Base-by-base conservation (phyloP, 805 yeast genomes). In the Millerozyma miso region DNA sequence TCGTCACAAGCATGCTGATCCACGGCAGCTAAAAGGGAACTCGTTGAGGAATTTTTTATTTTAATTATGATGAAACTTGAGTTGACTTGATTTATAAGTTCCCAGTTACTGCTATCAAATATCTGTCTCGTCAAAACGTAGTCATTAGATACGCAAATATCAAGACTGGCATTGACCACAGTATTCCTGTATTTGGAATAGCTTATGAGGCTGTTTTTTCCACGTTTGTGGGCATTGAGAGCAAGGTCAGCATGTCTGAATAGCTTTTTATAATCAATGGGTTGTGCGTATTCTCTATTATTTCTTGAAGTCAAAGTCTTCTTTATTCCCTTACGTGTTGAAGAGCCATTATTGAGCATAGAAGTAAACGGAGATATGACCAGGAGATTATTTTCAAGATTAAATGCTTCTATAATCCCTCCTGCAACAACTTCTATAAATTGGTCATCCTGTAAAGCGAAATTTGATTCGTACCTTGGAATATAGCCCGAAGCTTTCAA, bases 1-100 rank as follows among this genome's bases (percentile, higher is more conserved):
- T 88, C 96, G 60, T 85, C 95, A 41, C 83, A 79, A 0, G 96
- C 96, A 65, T 88, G 96, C 53, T 88, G 96, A 55, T 88, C 96
- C 4, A 85, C 52, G 1, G 78, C 61, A 16, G 77, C 58, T 13
- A 78, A 50, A 0, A 54, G 36, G 1, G 53, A n/a, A 1, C 39
- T 36, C 0, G 7, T 12, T 39, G 14, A 7, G 19, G 33, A 3
- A 19, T 20, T 6, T n/a, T 37, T 18, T 19, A 44, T 41, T 18
- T 59, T 65, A 2, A 76, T 58, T 3, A 88, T 62, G 6, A 88
- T 78, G 53, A 86, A 86, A 54, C 83, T 85, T 3, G 60, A 53
- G 37, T 80, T 87, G 2, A 85, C 62, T 55, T 87, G 95, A 3
- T 74, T 67, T 4, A 83, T 64, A 0, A 80, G 69, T 5, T 49